These are phyloP conservation scores for Nemania sp. DNA, from an alignment of 2,329 filamentous ascomycete species.

Conservation along the genomic window DNA sequence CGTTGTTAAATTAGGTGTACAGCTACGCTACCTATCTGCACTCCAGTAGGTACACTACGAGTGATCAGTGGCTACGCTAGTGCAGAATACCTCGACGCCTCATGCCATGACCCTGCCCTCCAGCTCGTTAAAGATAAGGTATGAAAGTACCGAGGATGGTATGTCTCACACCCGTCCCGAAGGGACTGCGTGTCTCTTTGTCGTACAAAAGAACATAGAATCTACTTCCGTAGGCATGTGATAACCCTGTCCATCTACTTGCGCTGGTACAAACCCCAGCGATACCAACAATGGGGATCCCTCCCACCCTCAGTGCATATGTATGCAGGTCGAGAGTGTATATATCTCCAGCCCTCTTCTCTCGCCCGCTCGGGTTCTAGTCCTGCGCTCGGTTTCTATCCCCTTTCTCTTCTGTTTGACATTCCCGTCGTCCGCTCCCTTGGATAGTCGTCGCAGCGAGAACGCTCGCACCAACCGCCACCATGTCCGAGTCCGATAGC, in stretches of 20 bases:
- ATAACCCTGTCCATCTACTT: too few species aligned
- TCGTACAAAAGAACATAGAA: too few species aligned
- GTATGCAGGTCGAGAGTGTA: neutral
- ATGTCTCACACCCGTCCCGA: too few species aligned
- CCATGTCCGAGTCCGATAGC: constrained; percentile 34
- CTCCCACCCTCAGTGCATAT: neutral
- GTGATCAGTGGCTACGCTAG: too few species aligned
- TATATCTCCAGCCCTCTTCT: constrained; percentile 14
- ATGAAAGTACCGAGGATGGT: neutral
- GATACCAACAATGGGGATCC: constrained; percentile 3
- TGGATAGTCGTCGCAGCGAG: neutral
- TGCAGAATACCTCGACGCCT: constrained; percentile 2
- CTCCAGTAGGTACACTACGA: too few species aligned
- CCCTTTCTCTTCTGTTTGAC: constrained; percentile 1
- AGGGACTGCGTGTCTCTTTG: too few species aligned
- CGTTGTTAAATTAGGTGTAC: constrained; percentile 6
- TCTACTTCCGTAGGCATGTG: too few species aligned
- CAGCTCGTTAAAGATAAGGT: constrained; percentile 20
- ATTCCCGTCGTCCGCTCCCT: constrained; percentile 4
- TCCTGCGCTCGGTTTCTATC: constrained; percentile 2
- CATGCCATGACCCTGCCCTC: constrained; percentile 6
- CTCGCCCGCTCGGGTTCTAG: neutral
- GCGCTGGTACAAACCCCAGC: neutral
- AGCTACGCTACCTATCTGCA: neutral
- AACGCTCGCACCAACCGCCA: constrained; percentile 1